phyloP scores from a whole-genome alignment of 2,329 filamentous ascomycete genomes.

The Grosmannia huntii region DNA sequence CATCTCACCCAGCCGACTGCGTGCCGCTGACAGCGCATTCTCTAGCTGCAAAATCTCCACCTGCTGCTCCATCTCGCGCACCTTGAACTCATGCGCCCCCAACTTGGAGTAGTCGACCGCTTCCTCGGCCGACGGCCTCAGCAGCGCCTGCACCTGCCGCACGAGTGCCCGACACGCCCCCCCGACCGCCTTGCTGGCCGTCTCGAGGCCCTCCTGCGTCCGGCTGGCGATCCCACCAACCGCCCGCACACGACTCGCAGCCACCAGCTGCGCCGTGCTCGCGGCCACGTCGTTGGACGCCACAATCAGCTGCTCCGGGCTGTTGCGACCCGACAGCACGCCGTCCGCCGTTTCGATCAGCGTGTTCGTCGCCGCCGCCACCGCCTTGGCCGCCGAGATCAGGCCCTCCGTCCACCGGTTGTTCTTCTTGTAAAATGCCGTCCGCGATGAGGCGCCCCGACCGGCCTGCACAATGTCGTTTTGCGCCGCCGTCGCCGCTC shows the following conservation, averaged over 20 bases:
- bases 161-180: conserved; percentile 78
- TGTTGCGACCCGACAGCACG: conserved; percentile 83
- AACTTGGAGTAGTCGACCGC: conserved; percentile 84
- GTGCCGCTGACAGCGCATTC: conserved; percentile 67
- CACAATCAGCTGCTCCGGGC: conserved; percentile 92
- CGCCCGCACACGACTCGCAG: conserved; percentile 90
- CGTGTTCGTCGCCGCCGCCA: conserved; percentile 84
- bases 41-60: conserved; percentile 96
- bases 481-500: conserved; percentile 83
- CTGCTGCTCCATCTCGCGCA: conserved; percentile 98
- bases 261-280: conserved; percentile 90
- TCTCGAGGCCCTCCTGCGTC: conserved; percentile 83
- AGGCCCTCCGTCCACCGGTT: conserved; percentile 98
- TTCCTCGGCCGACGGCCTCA: conserved; percentile 70
- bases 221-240: conserved; percentile 78
- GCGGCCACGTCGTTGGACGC: conserved; percentile 95
- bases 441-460: conserved; percentile 71
- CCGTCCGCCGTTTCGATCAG: conserved; percentile 97
- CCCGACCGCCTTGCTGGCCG: conserved; percentile 85
- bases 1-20: conserved; percentile 88
- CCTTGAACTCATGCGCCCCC: conserved; percentile 93
- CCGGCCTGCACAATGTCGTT: conserved; percentile 94
- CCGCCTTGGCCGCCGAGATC: conserved; percentile 93
- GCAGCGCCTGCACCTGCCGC: conserved; percentile 87
- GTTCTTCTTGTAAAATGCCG: conserved; percentile 99